A percentile compares a stretch with the other conserved stretches of the same genome.
phyloP scores from a whole-genome alignment of 2,329 filamentous ascomycete genomes.

The Nemania serpens region DNA sequence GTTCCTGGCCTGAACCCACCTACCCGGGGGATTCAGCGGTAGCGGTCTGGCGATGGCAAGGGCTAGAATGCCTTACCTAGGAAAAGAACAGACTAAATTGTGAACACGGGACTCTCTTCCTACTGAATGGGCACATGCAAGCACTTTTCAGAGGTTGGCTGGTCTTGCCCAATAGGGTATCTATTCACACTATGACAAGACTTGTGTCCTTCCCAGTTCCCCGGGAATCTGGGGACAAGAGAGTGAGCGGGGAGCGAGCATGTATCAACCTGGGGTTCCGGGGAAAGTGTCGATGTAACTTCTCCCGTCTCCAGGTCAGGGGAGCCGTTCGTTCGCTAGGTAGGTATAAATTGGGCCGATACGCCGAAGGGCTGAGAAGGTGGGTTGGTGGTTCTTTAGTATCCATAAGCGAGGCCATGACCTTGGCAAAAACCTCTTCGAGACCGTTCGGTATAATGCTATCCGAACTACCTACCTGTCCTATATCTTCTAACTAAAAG shows the following conservation, averaged over 20 bases:
- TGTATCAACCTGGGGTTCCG: conserved; percentile 9
- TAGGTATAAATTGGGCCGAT: conserved; percentile 8
- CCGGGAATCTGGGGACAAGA: conserved; percentile 8
- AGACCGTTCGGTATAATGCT: conserved; percentile 15
- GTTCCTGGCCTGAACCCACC: neutral
- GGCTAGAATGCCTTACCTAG: conserved; percentile 1
- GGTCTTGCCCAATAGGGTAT: neutral
- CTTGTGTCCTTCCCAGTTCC: neutral
- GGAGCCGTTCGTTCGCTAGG: neutral
- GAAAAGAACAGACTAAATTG: neutral
- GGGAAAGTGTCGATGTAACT: conserved; percentile 14
- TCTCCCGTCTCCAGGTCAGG: neutral
- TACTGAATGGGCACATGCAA: conserved; percentile 13
- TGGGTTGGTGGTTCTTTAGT: neutral
- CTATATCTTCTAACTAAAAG: neutral
- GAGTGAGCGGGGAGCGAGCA: conserved; percentile 19
- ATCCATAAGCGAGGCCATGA: neutral
- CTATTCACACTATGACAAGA: neutral
- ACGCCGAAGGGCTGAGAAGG: conserved; percentile 5
- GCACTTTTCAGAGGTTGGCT: neutral
- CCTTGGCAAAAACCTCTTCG: neutral
- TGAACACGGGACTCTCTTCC: neutral
- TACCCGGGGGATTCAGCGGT: neutral
- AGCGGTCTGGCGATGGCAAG: conserved; percentile 2
- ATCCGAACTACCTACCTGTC: conserved; percentile 17